Base-by-base conservation (phyloP, 2,329 filamentous ascomycete species). In the Neonectria sp. region DNA sequence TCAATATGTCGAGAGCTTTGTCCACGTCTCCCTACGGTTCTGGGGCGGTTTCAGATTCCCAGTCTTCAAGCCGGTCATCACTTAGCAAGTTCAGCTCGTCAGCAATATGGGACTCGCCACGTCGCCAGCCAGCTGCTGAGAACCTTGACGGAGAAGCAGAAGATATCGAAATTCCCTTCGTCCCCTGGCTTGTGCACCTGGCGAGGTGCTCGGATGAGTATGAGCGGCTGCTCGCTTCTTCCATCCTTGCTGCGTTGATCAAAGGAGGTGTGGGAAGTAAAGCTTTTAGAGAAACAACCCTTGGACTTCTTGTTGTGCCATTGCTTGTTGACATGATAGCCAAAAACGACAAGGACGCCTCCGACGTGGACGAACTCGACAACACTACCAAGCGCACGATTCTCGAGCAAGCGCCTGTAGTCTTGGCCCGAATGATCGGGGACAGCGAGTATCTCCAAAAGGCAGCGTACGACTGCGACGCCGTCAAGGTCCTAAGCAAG, bases 401-500 rank as follows among this genome's bases (percentile, higher is more conserved):
- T 13, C 85, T 90, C 62, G 93, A 95, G 78, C 89, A 89, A 68
- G 90, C 93, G 2, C 93, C 95, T 8, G 87, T 89, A 1, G 88
- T 97, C 12, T 85, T 98, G 61, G 93, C 94, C 17, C 90, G 91
- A 52, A 85, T 98, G 45, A 90, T 97, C 21, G 90, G 90, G 29
- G 93, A 96, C 75, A 94, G 91, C 77, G 90, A 92, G 67, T 87
- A 89, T 65, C 85, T 98, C 60, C 95, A 98, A 80, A 93, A 91
- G 74, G 91, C 94, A 43, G 94, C 95, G 0, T 92, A 91, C 49
- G 93, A 98, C 67, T 86, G 85, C 63, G 80, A 83, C 29, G 86
- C 83, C 1, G 80, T 87, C 55, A 83, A 83, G 71, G 79, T 81
- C 2, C 76, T 88, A 35, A 82, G 81, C 61, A 85, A 82, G 59